Evolutionary conservation across 2,329 filamentous ascomycete species (phyloP), one percentile per base, ranked within the genome.

Genomic region (Paramyrothecium roridum): DNA sequence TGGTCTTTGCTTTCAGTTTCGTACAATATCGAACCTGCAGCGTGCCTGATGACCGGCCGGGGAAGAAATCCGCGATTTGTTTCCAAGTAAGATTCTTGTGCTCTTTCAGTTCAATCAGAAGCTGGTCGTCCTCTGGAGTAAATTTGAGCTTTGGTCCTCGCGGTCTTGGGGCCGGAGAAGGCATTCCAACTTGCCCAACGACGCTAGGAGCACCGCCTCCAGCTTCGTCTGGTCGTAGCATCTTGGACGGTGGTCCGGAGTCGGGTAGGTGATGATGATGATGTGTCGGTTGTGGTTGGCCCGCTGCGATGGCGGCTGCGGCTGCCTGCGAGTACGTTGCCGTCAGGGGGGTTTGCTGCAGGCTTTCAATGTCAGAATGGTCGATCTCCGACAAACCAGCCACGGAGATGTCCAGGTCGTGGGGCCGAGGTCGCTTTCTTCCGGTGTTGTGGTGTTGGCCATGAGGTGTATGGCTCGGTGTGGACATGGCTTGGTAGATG

Each of bases 81-180:
- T 96, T 96, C 93, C 93, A 97, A 4, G 93, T 96, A 68, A 97
- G 79, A 67, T 91, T 93, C 73, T 95, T 96, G 67, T 95, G 93
- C 74, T 97, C 93, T 72, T 97, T 97, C 59, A 97, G 78, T 67
- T 96, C 90, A 55, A 96, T 87, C 53, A 97, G 80, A 50, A 96
- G 77, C 62, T 90, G 87, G 71, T 97, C 93, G 69, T 97, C 93
- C 71, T 96, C 92, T 11, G 90, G 86, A 1, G 92, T 96, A 68
- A 97, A 97, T 73, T 96, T 96, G 63, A 96, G 80, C 75, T 96
- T 97, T 8, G 92, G 92, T 3, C 91, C 91, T 57, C 90, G 85
- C 11, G 93, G 93, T 63, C 89, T 80, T 52, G 88, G 84, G 47
- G 91, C 92, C 53, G 92, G 92, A 45, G 82, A 74, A 16, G 93